Conservation (phyloP, 1,284 basidiomycete species). For the Sutorius eximius region DNA sequence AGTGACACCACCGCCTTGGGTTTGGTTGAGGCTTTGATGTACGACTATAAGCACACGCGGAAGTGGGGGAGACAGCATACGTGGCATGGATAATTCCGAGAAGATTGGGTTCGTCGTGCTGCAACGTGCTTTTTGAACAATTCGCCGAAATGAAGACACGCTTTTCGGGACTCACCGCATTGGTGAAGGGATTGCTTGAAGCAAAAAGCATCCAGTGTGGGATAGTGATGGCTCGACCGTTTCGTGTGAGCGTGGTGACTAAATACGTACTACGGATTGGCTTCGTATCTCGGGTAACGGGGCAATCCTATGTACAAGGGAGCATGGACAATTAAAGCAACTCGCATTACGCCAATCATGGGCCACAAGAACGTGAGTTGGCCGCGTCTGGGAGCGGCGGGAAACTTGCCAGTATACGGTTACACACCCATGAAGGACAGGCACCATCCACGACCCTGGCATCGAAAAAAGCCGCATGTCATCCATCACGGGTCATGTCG, state of each 20-base stretch:
- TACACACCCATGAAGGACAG: no score
- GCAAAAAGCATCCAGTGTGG: slow-evolving; percentile 47
- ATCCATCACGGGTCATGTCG: no score
- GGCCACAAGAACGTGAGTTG: slow-evolving; percentile 40
- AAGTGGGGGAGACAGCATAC: slow-evolving; percentile 46
- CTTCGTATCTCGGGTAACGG: slow-evolving; percentile 26
- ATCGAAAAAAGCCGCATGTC: no score
- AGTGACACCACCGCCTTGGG: slow-evolving; percentile 37
- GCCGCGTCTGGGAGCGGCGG: slow-evolving; percentile 19
- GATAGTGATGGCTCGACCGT: slow-evolving; percentile 51
- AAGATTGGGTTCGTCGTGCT: slow-evolving; percentile 30
- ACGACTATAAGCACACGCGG: slow-evolving; percentile 36
- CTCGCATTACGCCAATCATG: slow-evolving; percentile 60
- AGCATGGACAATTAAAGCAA: slow-evolving; percentile 10
- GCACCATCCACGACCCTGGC: no score
- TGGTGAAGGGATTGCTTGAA: slow-evolving; percentile 50
- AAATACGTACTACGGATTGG: slow-evolving; percentile 47
- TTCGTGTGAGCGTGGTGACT: slow-evolving; percentile 58
- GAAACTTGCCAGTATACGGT: no score
- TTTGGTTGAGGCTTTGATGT: slow-evolving; percentile 32
- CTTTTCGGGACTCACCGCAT: slow-evolving; percentile 48
- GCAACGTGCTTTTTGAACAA: not conserved
- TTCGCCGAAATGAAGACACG: not conserved
- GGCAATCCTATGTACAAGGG: slow-evolving; percentile 4
- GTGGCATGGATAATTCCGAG: slow-evolving; percentile 48